phyloP scores from a whole-genome alignment of 768 basidiomycete species.

The Xerocomellus dryophilus region DNA sequence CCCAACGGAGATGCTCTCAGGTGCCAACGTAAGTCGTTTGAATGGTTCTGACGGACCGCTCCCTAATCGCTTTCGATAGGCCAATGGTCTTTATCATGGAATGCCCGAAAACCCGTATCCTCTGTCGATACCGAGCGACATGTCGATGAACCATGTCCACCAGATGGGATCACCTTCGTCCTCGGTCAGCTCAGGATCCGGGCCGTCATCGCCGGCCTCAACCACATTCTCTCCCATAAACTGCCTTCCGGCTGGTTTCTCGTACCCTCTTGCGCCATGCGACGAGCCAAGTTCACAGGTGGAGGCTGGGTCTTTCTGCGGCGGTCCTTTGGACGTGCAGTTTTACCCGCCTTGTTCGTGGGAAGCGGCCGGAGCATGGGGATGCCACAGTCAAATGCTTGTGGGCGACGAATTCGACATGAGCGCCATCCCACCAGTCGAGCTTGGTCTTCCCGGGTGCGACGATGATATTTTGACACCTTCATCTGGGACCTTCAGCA shows the following conservation, averaged over 20 bases:
- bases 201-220: slow-evolving; percentile 49
- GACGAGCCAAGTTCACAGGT: slow-evolving; percentile 15
- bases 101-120: slow-evolving; percentile 45
- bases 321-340: slow-evolving; percentile 23
- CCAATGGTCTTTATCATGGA: slow-evolving; percentile 48
- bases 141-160: slow-evolving; percentile 38
- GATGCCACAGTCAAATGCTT: slow-evolving; percentile 37
- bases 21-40: slow-evolving; percentile 40
- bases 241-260: slow-evolving; percentile 18
- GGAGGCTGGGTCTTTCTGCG: slow-evolving; percentile 17
- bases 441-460: slow-evolving; percentile 53
- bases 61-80: slow-evolving; percentile 30
- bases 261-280: slow-evolving; percentile 21
- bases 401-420: slow-evolving; percentile 67
- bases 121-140: slow-evolving; percentile 42
- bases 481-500: slow-evolving; percentile 13
- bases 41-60: slow-evolving; percentile 4
- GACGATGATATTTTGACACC: slow-evolving; percentile 26
- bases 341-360: slow-evolving; percentile 34
- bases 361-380: slow-evolving; percentile 34
- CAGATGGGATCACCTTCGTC: slow-evolving; percentile 52
- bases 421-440: slow-evolving; percentile 59
- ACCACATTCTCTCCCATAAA: slow-evolving; percentile 47
- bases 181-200: slow-evolving; percentile 44
- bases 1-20: slow-evolving; percentile 26